A percentile compares a stretch with the other conserved stretches of the same genome.
These are phyloP conservation scores for Alopecurus myosuroides DNA, from an alignment of 176 grass and related monocot species.

Conservation along the genomic window DNA sequence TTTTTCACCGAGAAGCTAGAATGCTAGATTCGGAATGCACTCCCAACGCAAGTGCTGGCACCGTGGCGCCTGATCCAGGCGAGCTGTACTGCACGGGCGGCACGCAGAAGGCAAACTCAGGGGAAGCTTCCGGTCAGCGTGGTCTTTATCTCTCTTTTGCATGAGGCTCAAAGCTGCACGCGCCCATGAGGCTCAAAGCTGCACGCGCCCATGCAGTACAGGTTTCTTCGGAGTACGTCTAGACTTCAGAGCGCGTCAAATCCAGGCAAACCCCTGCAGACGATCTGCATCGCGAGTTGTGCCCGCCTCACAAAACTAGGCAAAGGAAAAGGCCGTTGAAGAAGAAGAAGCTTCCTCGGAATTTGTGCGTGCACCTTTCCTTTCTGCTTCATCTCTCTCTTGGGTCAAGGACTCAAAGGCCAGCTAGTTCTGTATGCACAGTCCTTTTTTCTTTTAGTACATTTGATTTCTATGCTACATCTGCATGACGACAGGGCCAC, in stretches of 20 bases:
- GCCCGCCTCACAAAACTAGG: background rate
- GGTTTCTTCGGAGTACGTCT: background rate
- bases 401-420: background rate
- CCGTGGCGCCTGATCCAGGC: background rate
- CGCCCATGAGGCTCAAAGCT: too few relatives aligned
- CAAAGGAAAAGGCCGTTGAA: background rate
- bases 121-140: background rate
- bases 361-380: constrained; percentile 2
- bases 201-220: background rate
- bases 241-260: background rate
- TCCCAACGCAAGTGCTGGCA: background rate
- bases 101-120: background rate
- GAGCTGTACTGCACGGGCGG: background rate
- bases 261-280: background rate
- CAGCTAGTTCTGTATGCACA: background rate
- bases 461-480: too few relatives aligned
- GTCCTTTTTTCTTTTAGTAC: too few relatives aligned
- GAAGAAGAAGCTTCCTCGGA: constrained; percentile 40
- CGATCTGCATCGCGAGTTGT: background rate
- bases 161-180: background rate
- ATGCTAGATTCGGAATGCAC: too few relatives aligned
- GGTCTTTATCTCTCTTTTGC: background rate
- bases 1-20: background rate
- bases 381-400: background rate
- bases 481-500: too few relatives aligned